These are phyloP conservation scores for Coprinopsis cinerea DNA, from an alignment of 768 basidiomycete species.

Conservation along the genomic window DNA sequence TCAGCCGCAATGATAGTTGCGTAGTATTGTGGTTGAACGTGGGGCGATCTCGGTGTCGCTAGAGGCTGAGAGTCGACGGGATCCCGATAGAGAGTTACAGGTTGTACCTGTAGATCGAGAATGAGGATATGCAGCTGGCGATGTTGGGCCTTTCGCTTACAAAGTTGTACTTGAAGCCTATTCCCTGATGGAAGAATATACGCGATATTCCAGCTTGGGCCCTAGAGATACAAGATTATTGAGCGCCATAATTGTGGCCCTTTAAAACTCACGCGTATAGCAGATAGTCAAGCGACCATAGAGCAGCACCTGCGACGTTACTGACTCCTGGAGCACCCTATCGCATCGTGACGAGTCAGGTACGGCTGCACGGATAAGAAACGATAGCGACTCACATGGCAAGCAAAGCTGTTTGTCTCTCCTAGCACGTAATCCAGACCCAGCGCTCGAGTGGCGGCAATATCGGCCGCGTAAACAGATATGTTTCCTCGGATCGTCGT, in stretches of 20 bases:
- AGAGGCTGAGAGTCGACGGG: constrained; percentile 50
- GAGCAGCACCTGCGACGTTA: constrained; percentile 63
- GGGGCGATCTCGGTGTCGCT: constrained; percentile 43
- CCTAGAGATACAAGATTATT: constrained; percentile 17
- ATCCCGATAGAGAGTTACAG: constrained; percentile 49
- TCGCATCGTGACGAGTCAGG: too few species aligned
- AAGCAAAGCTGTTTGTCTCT: constrained; percentile 51
- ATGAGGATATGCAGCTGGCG: neutral
- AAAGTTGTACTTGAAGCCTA: constrained; percentile 68
- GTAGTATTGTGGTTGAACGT: constrained; percentile 65
- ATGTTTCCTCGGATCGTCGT: constrained; percentile 51
- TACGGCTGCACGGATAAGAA: neutral
- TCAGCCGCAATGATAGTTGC: constrained; percentile 55
- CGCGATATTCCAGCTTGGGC: constrained; percentile 47
- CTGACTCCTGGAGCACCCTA: constrained; percentile 52
- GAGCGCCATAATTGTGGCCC: neutral
- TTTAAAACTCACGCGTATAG: constrained; percentile 41
- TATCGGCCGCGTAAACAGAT: constrained; percentile 44
- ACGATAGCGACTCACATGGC: constrained; percentile 29
- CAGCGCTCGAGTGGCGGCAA: constrained; percentile 37
- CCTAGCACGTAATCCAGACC: constrained; percentile 57
- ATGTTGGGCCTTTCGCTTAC: constrained; percentile 24
- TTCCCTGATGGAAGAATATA: constrained; percentile 59
- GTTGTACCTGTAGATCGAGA: constrained; percentile 47
- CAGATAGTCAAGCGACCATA: constrained; percentile 65